Base-by-base conservation (phyloP, 805 yeast species). In the Cyberlindnera saturnus region DNA sequence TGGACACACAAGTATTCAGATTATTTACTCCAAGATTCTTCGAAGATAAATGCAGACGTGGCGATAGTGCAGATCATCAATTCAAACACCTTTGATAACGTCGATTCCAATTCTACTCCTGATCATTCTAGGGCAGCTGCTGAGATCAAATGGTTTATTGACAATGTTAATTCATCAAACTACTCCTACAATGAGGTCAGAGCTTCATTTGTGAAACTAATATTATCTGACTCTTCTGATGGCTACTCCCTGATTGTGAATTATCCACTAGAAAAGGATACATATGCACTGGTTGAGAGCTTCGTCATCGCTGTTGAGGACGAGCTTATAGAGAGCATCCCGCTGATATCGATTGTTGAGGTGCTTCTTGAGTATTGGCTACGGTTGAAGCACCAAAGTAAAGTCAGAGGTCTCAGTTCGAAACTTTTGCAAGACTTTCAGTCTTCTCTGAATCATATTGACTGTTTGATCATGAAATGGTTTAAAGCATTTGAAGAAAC, bases 401-500 rank as follows among this genome's bases (percentile, higher is more conserved):
- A 49, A 32, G 32, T 28, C 1, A 41, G 34, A 23, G 50, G 49
- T 5, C 41, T 48, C 15, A 34, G 58, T 1, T 47, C 64, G 53
- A 58, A 60, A 55, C 30, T 55, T 28, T 56, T 67, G 50, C 57
- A 57, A 49, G 64, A 57, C 14, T 53, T 59, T 38, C 45, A 47
- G 3, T 39, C 45, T 4, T 71, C 68, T 4, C 44, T 68, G 3
- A 66, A 68, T n/a, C 55, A 67, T 31, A 41, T 79, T 0, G 63
- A 64, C 6, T 69, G 64, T 18, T 67, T 77, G 43, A 56, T 82
- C 5, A 53, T 59, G 3, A 65, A 70, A 35, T 83, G 90, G 90
- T 44, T 59, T 2, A 42, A 49, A 1, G 38, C 34, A 23, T 60
- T 49, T 8, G 44, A 49, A 3, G 17, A 39, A 10, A 28, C 39